Evolutionary conservation across 208 protist genomes (phyloP), one percentile per base, ranked within the genome.

Genomic region (Crithidia sp.): DNA sequence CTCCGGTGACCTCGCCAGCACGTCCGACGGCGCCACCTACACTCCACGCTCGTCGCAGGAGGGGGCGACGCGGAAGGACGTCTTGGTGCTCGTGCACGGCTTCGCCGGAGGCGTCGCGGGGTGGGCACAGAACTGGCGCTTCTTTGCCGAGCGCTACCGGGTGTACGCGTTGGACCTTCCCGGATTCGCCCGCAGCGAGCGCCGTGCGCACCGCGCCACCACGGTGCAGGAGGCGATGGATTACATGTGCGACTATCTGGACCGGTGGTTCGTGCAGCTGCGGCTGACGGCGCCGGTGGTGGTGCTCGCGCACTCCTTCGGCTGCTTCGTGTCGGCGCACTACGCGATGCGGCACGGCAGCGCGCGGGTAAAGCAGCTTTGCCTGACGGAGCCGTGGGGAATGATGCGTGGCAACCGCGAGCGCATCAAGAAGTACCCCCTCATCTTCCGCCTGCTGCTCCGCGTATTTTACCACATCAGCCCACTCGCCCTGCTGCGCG

Each of bases 81-180:
- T 84, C 9, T 40, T 90, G 39, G 28, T 93, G 14, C 72, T 93
- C 37, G 36, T 93, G 19, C 88, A 93, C 68, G 88, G 88, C 45
- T 93, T 90, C 54, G 88, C 76, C n/a, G 88, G 85, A 44, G 88
- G 88, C 7, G 53, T 84, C 17, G 88, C 76, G 16, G 74, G 76
- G n/a, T 93, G 88, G 88, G 85, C 84, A 9, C 82, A 87, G 54
- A 93, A 84, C 74, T 90, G 85, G 85, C 58, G 72, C 19, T 84
- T 73, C 60, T 74, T 93, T n/a, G 72, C 74, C 44, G 59, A 69
- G 55, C 71, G 68, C 41, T 89, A 83, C 69, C 67, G 74, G 0
- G 68, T 90, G n/a, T 86, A 88, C 58, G 85, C 82, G 36, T 61
- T 93, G 12, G 88, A 93, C 55, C 50, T 93, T 3, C 87, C 87